A percentile compares a stretch with the other conserved stretches of the same genome.
phyloP scores from a whole-genome alignment of 257 asterid genomes.

The Echium plantagineum region DNA sequence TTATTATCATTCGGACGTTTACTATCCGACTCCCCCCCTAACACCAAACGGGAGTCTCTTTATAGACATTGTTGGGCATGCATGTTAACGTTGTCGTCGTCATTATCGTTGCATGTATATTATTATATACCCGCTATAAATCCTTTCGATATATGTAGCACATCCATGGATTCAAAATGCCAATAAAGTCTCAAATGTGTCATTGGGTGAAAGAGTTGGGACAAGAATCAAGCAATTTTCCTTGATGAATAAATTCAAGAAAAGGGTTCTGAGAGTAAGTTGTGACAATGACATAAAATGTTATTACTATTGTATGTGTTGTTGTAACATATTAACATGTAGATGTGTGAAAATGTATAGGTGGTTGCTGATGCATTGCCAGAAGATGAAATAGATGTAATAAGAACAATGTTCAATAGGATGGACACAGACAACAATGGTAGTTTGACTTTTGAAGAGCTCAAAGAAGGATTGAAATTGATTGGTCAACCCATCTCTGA shows the following conservation, averaged over 20 bases:
- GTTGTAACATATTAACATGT: too few species aligned
- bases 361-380: constrained; percentile 77
- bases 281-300: not conserved
- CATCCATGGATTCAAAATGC: constrained; percentile 68
- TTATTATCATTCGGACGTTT: too few species aligned
- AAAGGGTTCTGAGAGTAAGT: constrained; percentile 68
- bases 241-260: constrained; percentile 84
- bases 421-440: constrained; percentile 87
- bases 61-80: too few species aligned
- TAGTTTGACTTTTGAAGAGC: constrained; percentile 53
- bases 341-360: constrained; percentile 16
- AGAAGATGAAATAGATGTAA: constrained; percentile 45
- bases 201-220: constrained; percentile 62
- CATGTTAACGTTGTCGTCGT: too few species aligned
- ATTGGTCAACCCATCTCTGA: constrained; percentile 53
- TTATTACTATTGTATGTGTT: too few species aligned
- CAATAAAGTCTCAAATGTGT: constrained; percentile 44
- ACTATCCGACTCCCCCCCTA: too few species aligned
- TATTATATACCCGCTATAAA: too few species aligned
- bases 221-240: constrained; percentile 74
- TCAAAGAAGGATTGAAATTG: constrained; percentile 54
- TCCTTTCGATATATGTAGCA: constrained; percentile 15
- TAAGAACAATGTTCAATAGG: constrained; percentile 50
- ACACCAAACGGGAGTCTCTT: too few species aligned
- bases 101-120: too few species aligned